Evolutionary conservation across 805 yeast species (phyloP), one percentile per base, ranked within the genome.

Genomic region (Nakazawaea anatomiae): DNA sequence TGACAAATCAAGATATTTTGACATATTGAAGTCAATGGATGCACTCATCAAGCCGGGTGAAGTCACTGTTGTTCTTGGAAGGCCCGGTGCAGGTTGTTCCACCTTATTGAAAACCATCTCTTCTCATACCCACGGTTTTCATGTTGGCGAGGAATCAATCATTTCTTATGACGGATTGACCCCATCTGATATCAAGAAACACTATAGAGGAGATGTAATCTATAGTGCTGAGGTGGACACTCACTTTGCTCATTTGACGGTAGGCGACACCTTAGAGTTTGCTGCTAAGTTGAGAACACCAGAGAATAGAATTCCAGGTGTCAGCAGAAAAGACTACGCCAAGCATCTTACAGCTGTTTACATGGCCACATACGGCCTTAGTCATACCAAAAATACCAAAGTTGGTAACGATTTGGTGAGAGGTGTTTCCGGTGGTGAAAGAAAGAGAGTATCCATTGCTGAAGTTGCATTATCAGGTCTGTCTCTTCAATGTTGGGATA

Each of bases 1-100:
- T 56, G 52, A 59, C 38, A 58, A 65, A 31, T 41, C 46, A 36
- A 58, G 69, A 53, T 67, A 60, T 51, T 80, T 78, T 55, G 79
- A 77, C 54, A 83, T 79, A 54, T 70, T 79, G 63, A 82, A 82
- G 61, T 75, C 85, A 32, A 82, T 82, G 86, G 87, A 83, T 58
- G 89, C 83, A 14, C 48, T 76, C 4, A 70, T 82, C 50, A 69
- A 68, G 47, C 82, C 87, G 4, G 89, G 89, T 46, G 83, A 82
- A 54, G 68, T 85, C 46, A 76, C 85, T 6, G 86, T 85, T 46
- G 89, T 86, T 10, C 69, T 86, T 44, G 92, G 94, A 52, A 77
- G 91, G 65, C 92, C 92, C 1, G 92, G 92, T 60, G 80, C 89
- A n/a, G 89, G 90, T 56, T 84, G 89, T 63, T 76, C 88, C 3